A percentile compares a stretch with the other conserved stretches of the same genome.
These are phyloP conservation scores for Calonectria multiphialidica DNA, from an alignment of 2,329 filamentous ascomycete genomes.

Conservation along the genomic window DNA sequence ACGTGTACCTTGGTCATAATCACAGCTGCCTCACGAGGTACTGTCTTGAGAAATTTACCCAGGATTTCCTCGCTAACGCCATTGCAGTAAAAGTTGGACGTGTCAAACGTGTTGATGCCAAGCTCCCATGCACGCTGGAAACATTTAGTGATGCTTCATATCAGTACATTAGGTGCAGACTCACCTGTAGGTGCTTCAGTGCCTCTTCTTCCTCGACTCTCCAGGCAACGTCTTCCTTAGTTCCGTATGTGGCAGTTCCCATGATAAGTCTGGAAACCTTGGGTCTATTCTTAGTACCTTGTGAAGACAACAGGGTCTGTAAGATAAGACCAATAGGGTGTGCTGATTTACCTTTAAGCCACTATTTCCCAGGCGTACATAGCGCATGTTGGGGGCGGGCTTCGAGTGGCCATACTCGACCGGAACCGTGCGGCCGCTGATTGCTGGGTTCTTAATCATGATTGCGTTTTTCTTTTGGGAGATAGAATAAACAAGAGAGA, in stretches of 20 bases:
- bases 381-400: slow-evolving; percentile 1
- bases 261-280: slow-evolving; percentile 1
- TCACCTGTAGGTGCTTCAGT: background rate
- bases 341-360: background rate
- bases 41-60: slow-evolving; percentile 8
- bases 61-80: slow-evolving; percentile 5
- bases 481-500: background rate
- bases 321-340: background rate
- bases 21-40: background rate
- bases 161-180: background rate
- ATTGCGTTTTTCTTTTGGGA: background rate
- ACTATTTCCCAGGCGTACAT: slow-evolving; percentile 5
- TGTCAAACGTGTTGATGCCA: slow-evolving; percentile 6
- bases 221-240: background rate
- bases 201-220: slow-evolving; percentile 7
- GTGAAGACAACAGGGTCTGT: background rate
- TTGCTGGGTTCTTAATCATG: background rate
- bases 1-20: slow-evolving; percentile 6
- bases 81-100: slow-evolving; percentile 10
- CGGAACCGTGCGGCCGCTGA: background rate
- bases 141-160: background rate
- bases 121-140: slow-evolving; percentile 1
- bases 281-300: background rate
- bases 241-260: slow-evolving; percentile 8
- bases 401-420: slow-evolving; percentile 6